Percentiles rank a stretch among this genome's conserved stretches.
phyloP scores from a whole-genome alignment of 495 filamentous ascomycete genomes.

The Podospora appendiculata region DNA sequence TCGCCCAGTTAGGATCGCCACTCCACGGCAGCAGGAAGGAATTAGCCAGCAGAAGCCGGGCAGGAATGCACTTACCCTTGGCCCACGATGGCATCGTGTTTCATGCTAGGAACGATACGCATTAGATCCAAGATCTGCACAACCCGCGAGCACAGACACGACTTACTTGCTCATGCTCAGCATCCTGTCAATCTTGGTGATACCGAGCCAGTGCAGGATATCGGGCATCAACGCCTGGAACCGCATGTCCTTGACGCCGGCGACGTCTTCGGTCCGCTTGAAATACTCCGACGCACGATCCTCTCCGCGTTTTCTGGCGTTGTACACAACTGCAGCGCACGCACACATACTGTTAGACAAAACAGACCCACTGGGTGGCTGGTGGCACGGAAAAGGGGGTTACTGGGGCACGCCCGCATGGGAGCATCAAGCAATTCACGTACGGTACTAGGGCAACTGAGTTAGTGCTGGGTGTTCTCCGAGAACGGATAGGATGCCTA shows the following conservation, averaged over 20 bases:
- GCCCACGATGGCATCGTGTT: conserved; percentile 94
- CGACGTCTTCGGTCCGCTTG: conserved; percentile 92
- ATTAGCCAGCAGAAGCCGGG: conserved; percentile 1
- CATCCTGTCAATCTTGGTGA: conserved; percentile 98
- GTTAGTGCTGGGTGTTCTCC: neutral
- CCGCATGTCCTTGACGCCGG: conserved; percentile 95
- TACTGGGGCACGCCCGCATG: neutral
- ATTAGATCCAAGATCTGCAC: conserved; percentile 11
- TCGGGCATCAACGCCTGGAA: conserved; percentile 99
- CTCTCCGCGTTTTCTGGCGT: conserved; percentile 78
- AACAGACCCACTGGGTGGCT: conserved; percentile 1
- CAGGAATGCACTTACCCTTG: conserved; percentile 54
- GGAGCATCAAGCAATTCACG: conserved; percentile 12
- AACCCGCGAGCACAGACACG: neutral
- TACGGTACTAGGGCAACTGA: conserved; percentile 39
- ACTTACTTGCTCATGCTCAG: conserved; percentile 93
- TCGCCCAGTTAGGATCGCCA: neutral
- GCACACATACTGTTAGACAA: conserved; percentile 21
- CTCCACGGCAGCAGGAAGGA: conserved; percentile 1
- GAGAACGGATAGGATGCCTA: conserved; percentile 19
- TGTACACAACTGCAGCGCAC: conserved; percentile 67
- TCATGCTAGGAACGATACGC: conserved; percentile 58
- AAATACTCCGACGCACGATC: conserved; percentile 97
- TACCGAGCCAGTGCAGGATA: conserved; percentile 96
- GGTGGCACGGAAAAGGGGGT: conserved; percentile 2